Conservation (phyloP, 2,329 filamentous ascomycete species). For the Cercospora brassicicola region DNA sequence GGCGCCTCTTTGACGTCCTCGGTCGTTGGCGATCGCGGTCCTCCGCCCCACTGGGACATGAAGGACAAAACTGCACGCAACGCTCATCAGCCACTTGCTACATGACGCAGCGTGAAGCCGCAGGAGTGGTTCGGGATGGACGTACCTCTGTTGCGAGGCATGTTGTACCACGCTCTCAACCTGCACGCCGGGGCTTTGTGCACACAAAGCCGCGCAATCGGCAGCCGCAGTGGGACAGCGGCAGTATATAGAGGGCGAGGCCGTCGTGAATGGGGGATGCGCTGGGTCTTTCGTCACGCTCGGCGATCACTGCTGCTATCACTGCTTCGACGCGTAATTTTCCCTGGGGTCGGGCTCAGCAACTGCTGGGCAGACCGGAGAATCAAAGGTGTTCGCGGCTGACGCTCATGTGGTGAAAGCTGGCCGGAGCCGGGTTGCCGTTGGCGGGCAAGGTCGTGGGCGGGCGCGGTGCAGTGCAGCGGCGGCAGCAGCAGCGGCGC, state of each 20-base stretch:
- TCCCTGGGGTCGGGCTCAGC: not conserved
- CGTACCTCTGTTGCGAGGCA: slow-evolving; percentile 42
- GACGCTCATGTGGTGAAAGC: not conserved
- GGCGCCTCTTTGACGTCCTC: slow-evolving; percentile 19
- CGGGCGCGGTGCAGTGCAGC: not conserved
- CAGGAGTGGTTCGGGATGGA: slow-evolving; percentile 20
- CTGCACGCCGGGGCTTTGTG: slow-evolving; percentile 11
- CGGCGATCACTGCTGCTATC: slow-evolving; percentile 3
- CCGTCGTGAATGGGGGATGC: not conserved
- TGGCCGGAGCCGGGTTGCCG: not conserved
- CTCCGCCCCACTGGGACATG: slow-evolving; percentile 72
- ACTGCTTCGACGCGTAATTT: slow-evolving; percentile 11
- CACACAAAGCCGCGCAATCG: not conserved
- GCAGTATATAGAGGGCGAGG: not conserved
- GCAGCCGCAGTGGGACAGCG: not conserved
- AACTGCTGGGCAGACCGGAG: not conserved
- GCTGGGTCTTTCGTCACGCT: slow-evolving; percentile 3
- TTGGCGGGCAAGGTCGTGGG: not conserved
- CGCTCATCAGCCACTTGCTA: slow-evolving; percentile 13
- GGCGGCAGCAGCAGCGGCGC: not conserved
- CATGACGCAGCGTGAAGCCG: slow-evolving; percentile 6
- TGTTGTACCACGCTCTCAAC: slow-evolving; percentile 29
- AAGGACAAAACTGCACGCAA: slow-evolving; percentile 72
- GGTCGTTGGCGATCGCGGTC: slow-evolving; percentile 38
- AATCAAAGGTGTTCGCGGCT: not conserved